Base-by-base conservation (phyloP, 169 alveolate genomes). In the Eimeria falciformis region DNA sequence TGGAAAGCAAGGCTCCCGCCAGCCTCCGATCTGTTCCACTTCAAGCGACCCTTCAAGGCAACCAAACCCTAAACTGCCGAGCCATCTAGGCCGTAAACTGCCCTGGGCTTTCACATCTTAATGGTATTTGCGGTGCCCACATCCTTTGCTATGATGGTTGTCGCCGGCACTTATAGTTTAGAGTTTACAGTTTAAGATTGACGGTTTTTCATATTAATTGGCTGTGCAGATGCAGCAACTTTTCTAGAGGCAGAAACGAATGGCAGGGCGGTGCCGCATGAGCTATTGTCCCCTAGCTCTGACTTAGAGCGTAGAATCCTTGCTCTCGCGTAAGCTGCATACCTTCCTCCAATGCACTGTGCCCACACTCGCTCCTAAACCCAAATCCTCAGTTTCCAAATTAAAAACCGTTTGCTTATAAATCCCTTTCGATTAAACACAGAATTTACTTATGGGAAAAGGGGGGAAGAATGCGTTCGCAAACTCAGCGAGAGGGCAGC, bases 291-390 rank as follows among this genome's bases (percentile, higher is more conserved):
- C 25, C 45, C 29, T 33, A 55, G 89, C 75, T 50, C 75, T 45
- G 89, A 79, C 73, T 11, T 79, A 17, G 23, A 79, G 75, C 71
- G 89, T 2, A 69, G 37, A 62, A 62, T 50, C n/a, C 75, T 79
- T 79, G 89, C 89, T 79, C 89, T 79, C 25, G 89, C 89, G 89
- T 79, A 55, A 17, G 89, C 47, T 79, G 68, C 43, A 33, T 33
- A 33, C 40, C 40, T 33, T 33, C 0, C 40, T 33, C 2, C 40
- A 33, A 2, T 33, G 40, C 40, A 33, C 40, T 33, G 40, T 33
- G 40, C 2, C 40, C 4, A 2, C 40, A 33, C 40, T 33, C 40
- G 4, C 40, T 33, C 40, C 40, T 33, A 33, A 33, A 2, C 40
- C 40, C 0, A 2, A 33, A 33, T 33, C 2, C 4, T 33, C 40